Conservation (phyloP, 371 early-diverging fungal genomes). For the Syncephalastrum monosporum region DNA sequence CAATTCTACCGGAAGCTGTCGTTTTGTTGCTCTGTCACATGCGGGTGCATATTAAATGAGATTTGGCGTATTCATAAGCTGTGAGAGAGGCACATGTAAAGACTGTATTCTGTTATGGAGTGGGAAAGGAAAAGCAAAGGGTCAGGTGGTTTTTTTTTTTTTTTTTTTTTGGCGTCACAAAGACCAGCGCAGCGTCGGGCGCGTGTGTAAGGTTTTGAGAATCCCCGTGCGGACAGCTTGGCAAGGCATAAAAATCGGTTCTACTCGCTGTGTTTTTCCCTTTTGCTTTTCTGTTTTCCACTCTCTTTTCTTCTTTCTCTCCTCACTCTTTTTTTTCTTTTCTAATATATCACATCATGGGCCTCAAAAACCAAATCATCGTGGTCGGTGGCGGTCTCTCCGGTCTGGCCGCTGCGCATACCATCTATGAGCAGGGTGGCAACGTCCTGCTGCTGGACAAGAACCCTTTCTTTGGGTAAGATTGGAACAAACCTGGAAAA, state of each 20-base stretch:
- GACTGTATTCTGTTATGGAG: constrained; percentile 5
- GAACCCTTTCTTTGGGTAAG: constrained; percentile 83
- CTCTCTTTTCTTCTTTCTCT: constrained; percentile 9
- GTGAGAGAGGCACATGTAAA: constrained; percentile 18
- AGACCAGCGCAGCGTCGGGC: constrained; percentile 8
- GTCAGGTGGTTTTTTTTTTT: constrained; percentile 12
- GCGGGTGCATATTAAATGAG: background rate
- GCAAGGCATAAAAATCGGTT: constrained; percentile 4
- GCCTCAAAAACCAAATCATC: constrained; percentile 68
- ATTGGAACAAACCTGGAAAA: constrained; percentile 14
- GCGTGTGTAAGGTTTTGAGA: constrained; percentile 2
- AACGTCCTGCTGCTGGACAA: constrained; percentile 87
- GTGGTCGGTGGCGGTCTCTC: constrained; percentile 92
- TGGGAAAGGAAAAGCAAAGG: constrained; percentile 10
- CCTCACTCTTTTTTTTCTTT: constrained; percentile 8
- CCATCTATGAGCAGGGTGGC: constrained; percentile 82
- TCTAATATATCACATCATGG: constrained; percentile 15
- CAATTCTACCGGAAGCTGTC: no score
- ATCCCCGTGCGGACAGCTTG: background rate
- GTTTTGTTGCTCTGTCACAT: constrained; percentile 5
- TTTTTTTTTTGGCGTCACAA: background rate
- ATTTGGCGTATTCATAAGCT: background rate
- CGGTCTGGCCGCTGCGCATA: constrained; percentile 88
- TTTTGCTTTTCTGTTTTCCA: constrained; percentile 9
- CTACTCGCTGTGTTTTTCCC: background rate